A percentile compares a stretch with the other conserved stretches of the same genome.
Evolutionary conservation across 441 rosid genomes (phyloP).

Genomic region (Viola pubescens): DNA sequence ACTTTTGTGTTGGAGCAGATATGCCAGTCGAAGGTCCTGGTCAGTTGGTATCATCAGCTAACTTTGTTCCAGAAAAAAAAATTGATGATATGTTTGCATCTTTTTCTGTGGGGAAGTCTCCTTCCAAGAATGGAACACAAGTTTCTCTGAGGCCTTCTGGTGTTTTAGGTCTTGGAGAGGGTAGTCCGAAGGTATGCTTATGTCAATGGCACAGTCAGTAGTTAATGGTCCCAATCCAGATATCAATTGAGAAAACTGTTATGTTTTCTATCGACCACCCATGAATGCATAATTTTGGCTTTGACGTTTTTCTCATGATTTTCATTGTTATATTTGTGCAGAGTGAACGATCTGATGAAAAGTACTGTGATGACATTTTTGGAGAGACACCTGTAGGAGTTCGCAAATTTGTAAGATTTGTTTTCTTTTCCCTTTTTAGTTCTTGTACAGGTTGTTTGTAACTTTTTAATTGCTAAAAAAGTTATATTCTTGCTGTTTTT

Average conservation of each 20-base stretch:
- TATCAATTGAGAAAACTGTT: too few relatives aligned
- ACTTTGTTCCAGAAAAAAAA: constrained; percentile 26
- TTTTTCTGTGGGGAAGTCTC: constrained; percentile 51
- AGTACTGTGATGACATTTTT: constrained; percentile 87
- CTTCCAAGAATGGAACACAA: constrained; percentile 37
- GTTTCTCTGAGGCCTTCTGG: constrained; percentile 36
- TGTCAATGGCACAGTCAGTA: too few relatives aligned
- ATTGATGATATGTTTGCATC: constrained; percentile 29
- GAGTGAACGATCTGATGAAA: constrained; percentile 84
- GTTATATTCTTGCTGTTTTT: constrained; percentile 18
- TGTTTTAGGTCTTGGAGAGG: constrained; percentile 84
- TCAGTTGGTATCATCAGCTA: constrained; percentile 20
- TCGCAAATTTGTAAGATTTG: constrained; percentile 48
- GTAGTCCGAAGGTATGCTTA: constrained; percentile 77
- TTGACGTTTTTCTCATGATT: not conserved
- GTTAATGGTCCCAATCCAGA: too few relatives aligned
- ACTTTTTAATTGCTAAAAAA: not conserved
- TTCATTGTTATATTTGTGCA: constrained; percentile 26
- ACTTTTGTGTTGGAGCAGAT: constrained; percentile 20
- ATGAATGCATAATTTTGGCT: too few relatives aligned
- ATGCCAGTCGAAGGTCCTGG: constrained; percentile 20
- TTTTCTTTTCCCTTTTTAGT: not conserved
- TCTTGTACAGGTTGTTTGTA: not conserved
- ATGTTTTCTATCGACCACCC: too few relatives aligned
- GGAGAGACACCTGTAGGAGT: constrained; percentile 87